Evolutionary conservation across 2,329 filamentous ascomycete species (phyloP).

Genomic region (Coniochaeta hoffmannii): DNA sequence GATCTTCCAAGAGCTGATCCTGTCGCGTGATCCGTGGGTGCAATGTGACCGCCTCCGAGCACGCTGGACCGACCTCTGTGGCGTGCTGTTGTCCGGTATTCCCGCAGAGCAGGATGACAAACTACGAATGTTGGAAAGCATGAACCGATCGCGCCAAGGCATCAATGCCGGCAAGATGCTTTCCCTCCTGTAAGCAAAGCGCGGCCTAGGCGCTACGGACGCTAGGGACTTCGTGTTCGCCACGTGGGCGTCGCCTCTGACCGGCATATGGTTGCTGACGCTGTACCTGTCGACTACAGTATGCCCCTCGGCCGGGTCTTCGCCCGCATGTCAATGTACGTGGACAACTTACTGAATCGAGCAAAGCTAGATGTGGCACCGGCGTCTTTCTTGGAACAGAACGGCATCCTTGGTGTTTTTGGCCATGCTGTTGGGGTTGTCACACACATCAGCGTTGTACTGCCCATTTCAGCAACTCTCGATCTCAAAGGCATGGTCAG

Average conservation of each 20-base stretch:
- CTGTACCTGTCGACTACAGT: constrained; percentile 6
- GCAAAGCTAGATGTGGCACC: background rate
- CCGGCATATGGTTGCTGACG: background rate
- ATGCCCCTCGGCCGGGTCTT: constrained; percentile 5
- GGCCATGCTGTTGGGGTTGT: constrained; percentile 4
- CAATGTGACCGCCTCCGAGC: constrained; percentile 4
- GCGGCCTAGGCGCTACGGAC: constrained; percentile 8
- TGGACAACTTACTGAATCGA: constrained; percentile 1
- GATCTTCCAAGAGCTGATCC: constrained; percentile 10
- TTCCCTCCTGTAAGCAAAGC: constrained; percentile 4
- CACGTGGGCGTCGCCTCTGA: constrained; percentile 7
- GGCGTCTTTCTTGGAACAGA: background rate
- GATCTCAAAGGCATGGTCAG: constrained; percentile 1
- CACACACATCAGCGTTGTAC: background rate
- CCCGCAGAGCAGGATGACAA: background rate
- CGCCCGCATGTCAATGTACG: constrained; percentile 6
- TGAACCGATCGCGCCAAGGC: constrained; percentile 2
- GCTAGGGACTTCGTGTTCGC: constrained; percentile 8
- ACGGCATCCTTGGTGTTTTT: constrained; percentile 2
- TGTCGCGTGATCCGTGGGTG: constrained; percentile 9
- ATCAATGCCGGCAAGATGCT: constrained; percentile 3
- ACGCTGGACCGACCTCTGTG: constrained; percentile 3
- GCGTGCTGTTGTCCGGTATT: background rate
- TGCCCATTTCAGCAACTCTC: background rate
- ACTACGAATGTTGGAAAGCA: constrained; percentile 3